phyloP scores from a whole-genome alignment of 305 asterid species.

The Solanum chacoense region DNA sequence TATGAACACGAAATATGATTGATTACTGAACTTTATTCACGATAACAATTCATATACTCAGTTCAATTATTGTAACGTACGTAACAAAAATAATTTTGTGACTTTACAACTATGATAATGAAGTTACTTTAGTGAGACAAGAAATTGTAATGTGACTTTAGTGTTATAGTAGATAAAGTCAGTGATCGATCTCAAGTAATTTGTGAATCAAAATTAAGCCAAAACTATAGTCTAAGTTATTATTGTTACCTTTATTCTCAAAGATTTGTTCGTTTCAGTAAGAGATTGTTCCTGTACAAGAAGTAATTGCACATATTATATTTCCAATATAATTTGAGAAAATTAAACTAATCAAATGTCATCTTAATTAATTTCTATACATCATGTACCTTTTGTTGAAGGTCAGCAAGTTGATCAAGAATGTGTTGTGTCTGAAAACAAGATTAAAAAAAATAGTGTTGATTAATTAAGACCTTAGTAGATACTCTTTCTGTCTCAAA shows the following conservation, averaged over 20 bases:
- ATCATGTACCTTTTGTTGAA: conserved; percentile 22
- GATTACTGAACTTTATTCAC: neutral
- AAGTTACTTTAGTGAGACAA: neutral
- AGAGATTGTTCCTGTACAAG: conserved; percentile 16
- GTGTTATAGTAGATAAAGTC: neutral
- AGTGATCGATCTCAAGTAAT: neutral
- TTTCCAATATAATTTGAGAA: neutral
- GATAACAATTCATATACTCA: neutral
- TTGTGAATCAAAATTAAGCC: neutral
- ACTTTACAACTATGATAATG: neutral
- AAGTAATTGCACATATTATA: neutral
- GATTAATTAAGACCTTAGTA: neutral
- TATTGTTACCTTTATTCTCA: conserved; percentile 22
- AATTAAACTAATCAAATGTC: neutral
- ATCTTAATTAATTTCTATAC: neutral
- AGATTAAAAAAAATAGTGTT: neutral
- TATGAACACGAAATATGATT: neutral
- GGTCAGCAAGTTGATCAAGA: conserved; percentile 24
- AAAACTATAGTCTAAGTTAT: neutral
- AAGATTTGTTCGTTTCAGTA: conserved; percentile 19
- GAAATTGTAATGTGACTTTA: neutral
- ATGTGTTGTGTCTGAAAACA: conserved; percentile 22
- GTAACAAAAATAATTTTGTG: neutral
- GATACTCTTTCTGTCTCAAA: neutral
- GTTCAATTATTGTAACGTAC: neutral